phyloP scores from a whole-genome alignment of 768 basidiomycete genomes.

The Dioszegia aurantiaca region DNA sequence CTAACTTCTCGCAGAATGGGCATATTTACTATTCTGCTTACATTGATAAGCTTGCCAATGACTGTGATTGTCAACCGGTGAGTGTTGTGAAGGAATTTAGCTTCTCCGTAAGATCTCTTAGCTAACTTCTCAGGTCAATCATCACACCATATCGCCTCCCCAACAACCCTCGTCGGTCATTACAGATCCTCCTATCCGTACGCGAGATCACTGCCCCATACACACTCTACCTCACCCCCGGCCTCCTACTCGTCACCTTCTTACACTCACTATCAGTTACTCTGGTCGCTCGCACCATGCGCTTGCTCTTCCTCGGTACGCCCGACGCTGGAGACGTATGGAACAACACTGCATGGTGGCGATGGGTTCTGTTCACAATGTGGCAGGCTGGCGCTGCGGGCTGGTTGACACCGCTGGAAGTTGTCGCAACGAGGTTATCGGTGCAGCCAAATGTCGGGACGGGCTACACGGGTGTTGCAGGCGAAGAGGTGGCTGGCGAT shows the following conservation, averaged over 20 bases:
- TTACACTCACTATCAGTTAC: conserved; percentile 49
- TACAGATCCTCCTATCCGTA: conserved; percentile 45
- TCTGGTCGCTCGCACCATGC: conserved; percentile 43
- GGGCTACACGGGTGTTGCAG: conserved; percentile 13
- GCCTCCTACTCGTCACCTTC: conserved; percentile 43
- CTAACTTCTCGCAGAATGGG: conserved; percentile 51
- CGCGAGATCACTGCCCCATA: conserved; percentile 46
- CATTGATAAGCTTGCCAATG: conserved; percentile 48
- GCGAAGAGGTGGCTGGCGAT: conserved; percentile 23
- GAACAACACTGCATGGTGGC: conserved; percentile 24
- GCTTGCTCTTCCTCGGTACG: conserved; percentile 30
- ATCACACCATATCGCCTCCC: conserved; percentile 52
- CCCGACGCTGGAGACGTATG: conserved; percentile 30
- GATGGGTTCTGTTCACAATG: conserved; percentile 46
- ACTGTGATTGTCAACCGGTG: conserved; percentile 52
- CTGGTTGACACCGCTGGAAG: conserved; percentile 50
- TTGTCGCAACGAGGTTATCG: conserved; percentile 45
- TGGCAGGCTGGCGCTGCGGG: conserved; percentile 48
- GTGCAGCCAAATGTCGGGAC: conserved; percentile 47
- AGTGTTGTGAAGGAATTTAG: conserved; percentile 8
- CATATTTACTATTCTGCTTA: conserved; percentile 49
- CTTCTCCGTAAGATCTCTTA: neutral
- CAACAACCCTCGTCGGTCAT: conserved; percentile 34
- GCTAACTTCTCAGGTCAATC: conserved; percentile 40
- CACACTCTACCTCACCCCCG: conserved; percentile 50